Evolutionary conservation across 2,329 filamentous ascomycete genomes (phyloP), one percentile per base, ranked within the genome.

Genomic region (Apiospora sp.): DNA sequence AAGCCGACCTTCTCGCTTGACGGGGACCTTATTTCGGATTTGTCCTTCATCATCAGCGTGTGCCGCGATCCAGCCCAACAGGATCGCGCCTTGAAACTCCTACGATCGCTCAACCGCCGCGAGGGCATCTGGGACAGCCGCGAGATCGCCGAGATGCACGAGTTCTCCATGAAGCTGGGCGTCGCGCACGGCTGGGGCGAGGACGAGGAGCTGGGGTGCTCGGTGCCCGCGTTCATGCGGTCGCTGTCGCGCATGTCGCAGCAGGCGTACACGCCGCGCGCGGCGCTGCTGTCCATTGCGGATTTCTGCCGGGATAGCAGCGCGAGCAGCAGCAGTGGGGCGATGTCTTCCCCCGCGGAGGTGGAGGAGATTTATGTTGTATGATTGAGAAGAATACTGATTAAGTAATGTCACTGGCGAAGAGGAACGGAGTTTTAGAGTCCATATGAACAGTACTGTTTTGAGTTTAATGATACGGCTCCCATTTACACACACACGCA

Each of bases 111-210:
- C 67, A 46, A 69, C 67, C 67, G 67, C 67, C 67, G 67, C 44
- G 67, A 69, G 67, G 67, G 67, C 67, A 49, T 69, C 67, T 69
- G 67, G 67, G 67, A 69, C 67, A 69, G 67, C 67, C 27, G 27
- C 67, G 67, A 69, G 67, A 49, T 69, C 67, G 67, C 44, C 67
- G 67, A 49, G 44, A 37, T 69, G 67, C 67, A 69, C 67, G 67
- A 69, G 24, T 12, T 24, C 44, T 37, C 67, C 16, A 13, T 69
- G 44, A 2, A 5, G 8, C 27, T 49, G 0, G 67, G 67, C 44
- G 67, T 34, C 67, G 27, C 44, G 22, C 8, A 19, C 5, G 27
- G n/a, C 16, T 46, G 48, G 27, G 44, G 16, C 44, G n/a, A 64
- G 19, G 34, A 41, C 34, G 58, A 64, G 58, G 58, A 22, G 58